Evolutionary conservation across 805 yeast species (phyloP), one percentile per base, ranked within the genome.

Genomic region (Metschnikowia chrysomelidarum): DNA sequence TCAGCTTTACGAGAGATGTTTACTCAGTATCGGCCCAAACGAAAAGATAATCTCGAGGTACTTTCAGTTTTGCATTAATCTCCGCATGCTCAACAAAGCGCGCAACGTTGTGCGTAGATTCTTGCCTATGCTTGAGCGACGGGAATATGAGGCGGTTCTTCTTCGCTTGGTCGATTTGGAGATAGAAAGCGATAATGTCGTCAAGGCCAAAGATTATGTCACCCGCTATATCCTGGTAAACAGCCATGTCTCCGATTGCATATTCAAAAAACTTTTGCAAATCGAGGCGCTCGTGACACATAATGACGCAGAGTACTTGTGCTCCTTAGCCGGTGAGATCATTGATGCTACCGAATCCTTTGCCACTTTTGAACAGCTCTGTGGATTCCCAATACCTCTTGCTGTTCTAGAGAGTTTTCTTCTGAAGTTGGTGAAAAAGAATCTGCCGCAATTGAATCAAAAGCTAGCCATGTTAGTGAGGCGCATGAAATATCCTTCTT

Each of bases 1-100:
- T 10, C 62, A 69, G 10, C 46, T 59, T 0, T 79, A 73, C 42
- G 75, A 74, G 34, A 50, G 86, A 40, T 70, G 78, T 24, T 41
- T 77, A 5, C 59, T 73, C 3, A 45, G 69, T 2, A 63, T 76
- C 1, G 69, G 74, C 1, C 49, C 55, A n/a, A 71, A 75, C 42
- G 62, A 69, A 0, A 51, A 49, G 15, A 61, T 77, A 25, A 78
- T 82, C 78, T 44, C 74, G 10, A 71, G 71, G 35, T 75, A 67
- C 44, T 55, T 74, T 1, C 65, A 75, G 46, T 75, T 58, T 46
- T 60, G 69, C 26, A 32, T 67, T 44, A 30, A 19, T 18, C 41
- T 18, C n/a, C 33, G 33, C 44, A 57, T 31, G 43, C 60, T 13
- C 28, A 56, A n/a, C 50, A 54, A 18, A 38, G 79, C 80, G 0